Conservation (phyloP, 306 rosid genomes). For the Erythrophleum fordii region DNA sequence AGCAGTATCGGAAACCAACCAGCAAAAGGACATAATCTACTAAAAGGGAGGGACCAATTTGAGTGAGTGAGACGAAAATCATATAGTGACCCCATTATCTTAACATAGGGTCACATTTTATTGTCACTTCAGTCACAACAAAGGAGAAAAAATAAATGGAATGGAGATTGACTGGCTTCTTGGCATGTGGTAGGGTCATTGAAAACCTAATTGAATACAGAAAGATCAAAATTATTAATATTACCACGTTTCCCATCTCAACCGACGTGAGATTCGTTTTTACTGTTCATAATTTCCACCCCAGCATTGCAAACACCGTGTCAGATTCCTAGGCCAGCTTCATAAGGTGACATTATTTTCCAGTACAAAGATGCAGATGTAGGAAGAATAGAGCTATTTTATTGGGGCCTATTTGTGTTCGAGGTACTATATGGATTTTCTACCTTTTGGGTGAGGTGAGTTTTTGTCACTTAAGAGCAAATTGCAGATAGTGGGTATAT, state of each 20-base stretch:
- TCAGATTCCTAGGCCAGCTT: conserved; percentile 44
- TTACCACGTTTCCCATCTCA: conserved; percentile 36
- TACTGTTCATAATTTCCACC: conserved; percentile 37
- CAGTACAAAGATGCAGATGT: conserved; percentile 44
- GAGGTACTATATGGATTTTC: conserved; percentile 57
- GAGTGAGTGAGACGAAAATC: conserved; percentile 21
- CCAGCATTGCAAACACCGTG: conserved; percentile 30
- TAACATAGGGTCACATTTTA: conserved; percentile 42
- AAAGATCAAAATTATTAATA: conserved; percentile 19
- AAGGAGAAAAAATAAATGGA: not conserved
- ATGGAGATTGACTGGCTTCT: conserved; percentile 41
- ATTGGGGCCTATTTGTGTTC: conserved; percentile 42
- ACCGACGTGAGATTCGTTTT: conserved; percentile 21
- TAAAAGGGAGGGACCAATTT: conserved; percentile 42
- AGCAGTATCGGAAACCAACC: conserved; percentile 28
- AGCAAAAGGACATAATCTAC: conserved; percentile 45
- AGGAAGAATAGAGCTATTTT: conserved; percentile 40
- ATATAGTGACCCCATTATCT: conserved; percentile 32
- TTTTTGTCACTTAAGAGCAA: conserved; percentile 42
- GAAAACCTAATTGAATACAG: conserved; percentile 22
- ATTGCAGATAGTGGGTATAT: conserved; percentile 33
- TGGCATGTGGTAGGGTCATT: conserved; percentile 37
- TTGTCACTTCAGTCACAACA: conserved; percentile 37
- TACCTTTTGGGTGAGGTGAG: conserved; percentile 42
- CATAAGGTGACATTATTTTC: conserved; percentile 44